phyloP scores from a whole-genome alignment of 208 protist genomes.

The Herpetomonas tarakana region DNA sequence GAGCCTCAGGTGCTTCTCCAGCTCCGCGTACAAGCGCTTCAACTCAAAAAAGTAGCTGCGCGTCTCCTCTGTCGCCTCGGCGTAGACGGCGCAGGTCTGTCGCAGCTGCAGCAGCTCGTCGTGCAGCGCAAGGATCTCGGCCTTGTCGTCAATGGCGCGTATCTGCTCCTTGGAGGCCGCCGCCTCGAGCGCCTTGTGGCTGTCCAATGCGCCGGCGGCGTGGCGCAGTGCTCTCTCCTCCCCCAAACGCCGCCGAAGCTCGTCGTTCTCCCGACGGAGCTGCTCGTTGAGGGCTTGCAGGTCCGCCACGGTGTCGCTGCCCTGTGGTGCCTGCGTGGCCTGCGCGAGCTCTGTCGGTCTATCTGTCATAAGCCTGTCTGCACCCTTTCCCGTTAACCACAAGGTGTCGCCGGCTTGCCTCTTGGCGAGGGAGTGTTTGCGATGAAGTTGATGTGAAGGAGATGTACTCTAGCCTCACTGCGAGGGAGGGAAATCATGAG shows the following conservation, averaged over 20 bases:
- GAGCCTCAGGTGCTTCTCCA: constrained; percentile 25
- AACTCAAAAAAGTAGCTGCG: constrained; percentile 69
- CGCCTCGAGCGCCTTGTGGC: constrained; percentile 23
- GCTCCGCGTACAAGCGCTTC: constrained; percentile 66
- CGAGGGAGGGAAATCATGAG: no score
- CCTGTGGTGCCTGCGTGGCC: constrained; percentile 18
- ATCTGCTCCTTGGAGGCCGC: constrained; percentile 22
- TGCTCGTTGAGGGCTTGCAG: constrained; percentile 35
- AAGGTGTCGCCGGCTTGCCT: no score
- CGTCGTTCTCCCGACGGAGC: constrained; percentile 46
- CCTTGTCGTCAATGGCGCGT: constrained; percentile 26
- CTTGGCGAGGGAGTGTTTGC: no score
- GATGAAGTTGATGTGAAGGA: no score
- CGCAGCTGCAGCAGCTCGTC: constrained; percentile 57
- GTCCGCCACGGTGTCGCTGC: constrained; percentile 11
- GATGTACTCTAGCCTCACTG: no score
- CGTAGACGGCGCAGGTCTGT: constrained; percentile 60
- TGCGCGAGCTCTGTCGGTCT: constrained; percentile 1
- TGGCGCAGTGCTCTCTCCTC: constrained; percentile 26
- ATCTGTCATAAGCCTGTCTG: no score
- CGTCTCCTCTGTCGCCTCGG: constrained; percentile 66
- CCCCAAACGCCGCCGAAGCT: constrained; percentile 34
- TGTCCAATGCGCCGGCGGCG: constrained; percentile 19
- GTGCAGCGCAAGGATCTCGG: constrained; percentile 40
- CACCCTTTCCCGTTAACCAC: no score